Evolutionary conservation across 1,284 basidiomycete genomes (phyloP).

Genomic region (Heterobasidion annosum): DNA sequence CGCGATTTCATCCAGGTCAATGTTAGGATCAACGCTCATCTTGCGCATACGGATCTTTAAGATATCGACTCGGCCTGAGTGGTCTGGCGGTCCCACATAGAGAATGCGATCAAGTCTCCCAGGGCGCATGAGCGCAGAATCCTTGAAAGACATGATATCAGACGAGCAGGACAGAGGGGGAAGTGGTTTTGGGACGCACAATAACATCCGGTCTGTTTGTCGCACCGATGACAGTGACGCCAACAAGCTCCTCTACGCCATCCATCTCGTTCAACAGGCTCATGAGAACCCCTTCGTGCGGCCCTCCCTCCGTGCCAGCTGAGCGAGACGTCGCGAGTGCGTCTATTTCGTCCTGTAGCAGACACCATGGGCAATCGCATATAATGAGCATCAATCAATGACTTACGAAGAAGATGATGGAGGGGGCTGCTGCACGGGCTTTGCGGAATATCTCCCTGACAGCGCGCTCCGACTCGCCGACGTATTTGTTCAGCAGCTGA

Average conservation of each 20-base stretch:
- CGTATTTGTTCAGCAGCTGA: constrained; percentile 91
- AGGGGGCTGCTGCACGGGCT: constrained; percentile 88
- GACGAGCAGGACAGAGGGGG: background rate
- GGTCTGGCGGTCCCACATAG: constrained; percentile 90
- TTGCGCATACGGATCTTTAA: constrained; percentile 66
- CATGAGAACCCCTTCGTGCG: constrained; percentile 86
- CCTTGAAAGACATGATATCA: constrained; percentile 36
- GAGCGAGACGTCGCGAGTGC: constrained; percentile 80
- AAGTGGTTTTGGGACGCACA: constrained; percentile 34
- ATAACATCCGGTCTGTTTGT: constrained; percentile 94
- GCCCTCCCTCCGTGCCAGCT: constrained; percentile 45
- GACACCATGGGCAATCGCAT: background rate
- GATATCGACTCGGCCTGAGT: constrained; percentile 75
- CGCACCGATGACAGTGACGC: constrained; percentile 92
- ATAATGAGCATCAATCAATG: background rate
- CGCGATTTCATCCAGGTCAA: constrained; percentile 70
- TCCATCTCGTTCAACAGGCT: constrained; percentile 98
- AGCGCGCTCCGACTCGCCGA: constrained; percentile 94
- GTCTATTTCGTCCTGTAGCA: constrained; percentile 88
- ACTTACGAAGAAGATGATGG: constrained; percentile 92
- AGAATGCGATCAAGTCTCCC: constrained; percentile 93
- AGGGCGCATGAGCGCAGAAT: constrained; percentile 90
- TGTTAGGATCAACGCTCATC: constrained; percentile 73
- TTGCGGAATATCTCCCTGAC: constrained; percentile 95
- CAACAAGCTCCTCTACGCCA: constrained; percentile 87